Conservation (phyloP, 2,329 filamentous ascomycete genomes). For the Talaromyces amestolkiae region DNA sequence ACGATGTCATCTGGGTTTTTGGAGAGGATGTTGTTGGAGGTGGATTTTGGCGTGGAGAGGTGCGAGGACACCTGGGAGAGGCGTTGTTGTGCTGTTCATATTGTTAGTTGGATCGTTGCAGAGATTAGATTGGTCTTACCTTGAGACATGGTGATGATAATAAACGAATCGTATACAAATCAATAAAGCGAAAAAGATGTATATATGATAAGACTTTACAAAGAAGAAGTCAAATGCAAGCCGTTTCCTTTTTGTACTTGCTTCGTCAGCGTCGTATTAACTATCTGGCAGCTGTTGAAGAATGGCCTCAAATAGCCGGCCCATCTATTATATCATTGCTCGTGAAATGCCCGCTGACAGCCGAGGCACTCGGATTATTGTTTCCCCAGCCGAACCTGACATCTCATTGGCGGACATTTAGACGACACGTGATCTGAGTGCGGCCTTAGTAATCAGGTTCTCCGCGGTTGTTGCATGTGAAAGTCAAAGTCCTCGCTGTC, state of each 20-base stretch:
- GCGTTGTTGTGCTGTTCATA: constrained; percentile 53
- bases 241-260: constrained; percentile 19
- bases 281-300: background rate
- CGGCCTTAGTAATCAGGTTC: constrained; percentile 1
- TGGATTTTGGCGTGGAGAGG: constrained; percentile 36
- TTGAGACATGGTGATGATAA: constrained; percentile 40
- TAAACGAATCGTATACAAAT: background rate
- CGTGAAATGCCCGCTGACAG: constrained; percentile 23
- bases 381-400: constrained; percentile 22
- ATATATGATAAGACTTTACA: background rate
- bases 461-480: constrained; percentile 14
- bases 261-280: background rate
- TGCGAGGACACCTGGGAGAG: constrained; percentile 60
- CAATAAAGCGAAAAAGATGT: background rate
- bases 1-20: constrained; percentile 70
- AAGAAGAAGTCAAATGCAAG: background rate
- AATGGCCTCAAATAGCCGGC: constrained; percentile 5
- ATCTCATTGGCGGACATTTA: background rate
- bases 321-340: constrained; percentile 9
- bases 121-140: constrained; percentile 29
- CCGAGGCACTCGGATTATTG: constrained; percentile 33
- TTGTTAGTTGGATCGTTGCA: constrained; percentile 3
- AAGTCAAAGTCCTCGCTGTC: constrained; percentile 13
- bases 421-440: background rate
- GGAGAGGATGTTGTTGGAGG: constrained; percentile 29